phyloP scores from a whole-genome alignment of 2,329 filamentous ascomycete genomes.

The Aureobasidium pullulans region DNA sequence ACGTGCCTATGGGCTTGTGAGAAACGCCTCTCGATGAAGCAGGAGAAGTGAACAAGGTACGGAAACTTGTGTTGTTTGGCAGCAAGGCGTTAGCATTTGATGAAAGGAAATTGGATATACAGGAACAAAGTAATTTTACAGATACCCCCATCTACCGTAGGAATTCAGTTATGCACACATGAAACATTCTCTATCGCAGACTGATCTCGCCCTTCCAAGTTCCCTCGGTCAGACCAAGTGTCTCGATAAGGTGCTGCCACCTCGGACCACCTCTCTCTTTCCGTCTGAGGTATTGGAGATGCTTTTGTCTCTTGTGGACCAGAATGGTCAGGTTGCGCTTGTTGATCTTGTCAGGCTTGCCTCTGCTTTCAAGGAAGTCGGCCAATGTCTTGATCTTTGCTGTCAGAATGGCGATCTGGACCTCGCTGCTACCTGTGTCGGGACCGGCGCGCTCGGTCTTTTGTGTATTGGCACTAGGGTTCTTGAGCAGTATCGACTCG shows the following conservation, averaged over 20 bases:
- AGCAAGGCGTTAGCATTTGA: background rate
- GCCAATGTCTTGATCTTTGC: conserved; percentile 82
- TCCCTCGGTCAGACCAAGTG: conserved; percentile 75
- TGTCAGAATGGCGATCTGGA: conserved; percentile 94
- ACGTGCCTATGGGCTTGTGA: background rate
- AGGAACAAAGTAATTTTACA: conserved; percentile 11
- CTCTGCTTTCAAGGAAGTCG: conserved; percentile 60
- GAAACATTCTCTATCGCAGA: conserved; percentile 40
- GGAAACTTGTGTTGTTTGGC: background rate
- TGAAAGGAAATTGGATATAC: conserved; percentile 2
- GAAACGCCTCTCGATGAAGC: background rate
- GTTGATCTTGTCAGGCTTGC: conserved; percentile 85
- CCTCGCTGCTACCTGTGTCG: conserved; percentile 91
- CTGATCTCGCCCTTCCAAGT: conserved; percentile 88
- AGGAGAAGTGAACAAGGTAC: background rate
- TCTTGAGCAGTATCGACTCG: conserved; percentile 36
- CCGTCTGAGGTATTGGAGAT: conserved; percentile 75
- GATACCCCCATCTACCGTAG: conserved; percentile 3
- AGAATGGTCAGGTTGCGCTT: conserved; percentile 81
- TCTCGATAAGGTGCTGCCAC: conserved; percentile 80
- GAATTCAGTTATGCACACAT: background rate
- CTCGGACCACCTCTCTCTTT: conserved; percentile 87
- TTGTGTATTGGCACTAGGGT: conserved; percentile 30
- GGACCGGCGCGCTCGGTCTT: conserved; percentile 65
- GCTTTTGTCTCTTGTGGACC: conserved; percentile 81